Base-by-base conservation (phyloP, 257 asterid genomes). In the Marsdenia floribunda region DNA sequence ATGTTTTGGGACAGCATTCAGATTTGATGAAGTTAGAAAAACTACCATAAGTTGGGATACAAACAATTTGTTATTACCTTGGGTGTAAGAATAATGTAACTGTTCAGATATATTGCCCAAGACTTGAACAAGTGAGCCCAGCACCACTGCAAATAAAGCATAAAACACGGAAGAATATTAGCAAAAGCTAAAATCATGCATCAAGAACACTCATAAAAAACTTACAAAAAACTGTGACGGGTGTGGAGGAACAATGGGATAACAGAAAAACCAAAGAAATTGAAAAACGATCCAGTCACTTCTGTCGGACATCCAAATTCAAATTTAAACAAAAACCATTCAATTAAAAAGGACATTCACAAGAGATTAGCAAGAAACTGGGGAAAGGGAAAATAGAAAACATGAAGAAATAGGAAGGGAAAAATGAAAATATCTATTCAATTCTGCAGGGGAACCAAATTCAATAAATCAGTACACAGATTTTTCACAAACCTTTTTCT, bases 91-190 rank as follows among this genome's bases (percentile, higher is more conserved):
- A 94, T 90, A 63, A 94, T 88, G 53, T 97, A 94, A 37, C 98
- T 96, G 79, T 94, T 94, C 83, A 94, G 69, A 78, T 85, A 89
- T 15, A 86, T 86, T 0, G 93, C 88, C 99, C 99, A 94, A 21
- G 99, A 92, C 89, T 89, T 94, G 87, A 94, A 94, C 83, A 92
- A 85, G 83, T 92, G 98, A 84, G 99, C 99, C 77, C 99, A 84
- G 99, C 99, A 63, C 99, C 99, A 82, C 98, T 94, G 92, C 75
- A 80, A 76, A 82, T 54, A 70, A 68, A 47, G 60, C 40, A 37
- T 40, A 47, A 35, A 57, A 42, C 19, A 4, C 15, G 13, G 44
- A 60, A 35, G 29, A 33, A 5, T 26, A 57, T 40, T 18, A 63
- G n/a, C 53, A 58, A 29, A 26, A 78, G 58, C 24, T 40, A 5